Evolutionary conservation across 2,329 filamentous ascomycete genomes (phyloP), one percentile per base, ranked within the genome.

Genomic region (Rutstroemia sp.): DNA sequence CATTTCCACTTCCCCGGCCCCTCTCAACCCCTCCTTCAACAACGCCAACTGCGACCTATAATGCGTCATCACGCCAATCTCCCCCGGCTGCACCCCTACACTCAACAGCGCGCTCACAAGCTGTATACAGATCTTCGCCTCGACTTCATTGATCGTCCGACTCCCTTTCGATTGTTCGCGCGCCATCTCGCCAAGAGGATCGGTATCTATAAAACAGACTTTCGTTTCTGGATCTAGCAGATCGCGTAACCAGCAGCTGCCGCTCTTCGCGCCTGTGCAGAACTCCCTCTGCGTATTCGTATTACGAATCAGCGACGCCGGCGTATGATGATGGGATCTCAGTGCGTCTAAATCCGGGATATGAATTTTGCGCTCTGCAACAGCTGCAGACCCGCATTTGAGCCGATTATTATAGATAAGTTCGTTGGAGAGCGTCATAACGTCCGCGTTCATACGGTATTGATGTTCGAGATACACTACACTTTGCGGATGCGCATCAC

Each of bases 391-490:
- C 23, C 94, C 94, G 68, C 94, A 99, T 66, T 94, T 92, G 39
- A 99, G 79, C 38, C 85, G 82, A 4, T 92, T 92, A n/a, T 86
- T 79, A 73, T 99, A 99, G 66, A 99, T 96, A 56, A 99, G 80
- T 1, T 82, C 88, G 71, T 96, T 99, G 61, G 90, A 95, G 14
- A 99, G 79, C 2, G 86, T 80, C 92, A 97, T 97, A 59, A 99
- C 88, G 60, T 99, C 94, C 63, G 94, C 88, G 66, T 90, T 96
- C 94, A 99, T 99, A 59, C 94, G 90, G 69, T 99, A 99, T 70
- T 99, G 94, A 67, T 96, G 91, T 66, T 94, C 91, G 1, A 99
- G 80, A 61, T 88, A 95, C 60, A 95, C 90, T 2, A 99, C 92
- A 0, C 91, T 91, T 48, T 83, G 77, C 0, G 94, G 92, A 61